Percentiles rank a stretch among this genome's conserved stretches.
Evolutionary conservation across 106 monocot species (phyloP).

Genomic region (Xerophyta viscosa): DNA sequence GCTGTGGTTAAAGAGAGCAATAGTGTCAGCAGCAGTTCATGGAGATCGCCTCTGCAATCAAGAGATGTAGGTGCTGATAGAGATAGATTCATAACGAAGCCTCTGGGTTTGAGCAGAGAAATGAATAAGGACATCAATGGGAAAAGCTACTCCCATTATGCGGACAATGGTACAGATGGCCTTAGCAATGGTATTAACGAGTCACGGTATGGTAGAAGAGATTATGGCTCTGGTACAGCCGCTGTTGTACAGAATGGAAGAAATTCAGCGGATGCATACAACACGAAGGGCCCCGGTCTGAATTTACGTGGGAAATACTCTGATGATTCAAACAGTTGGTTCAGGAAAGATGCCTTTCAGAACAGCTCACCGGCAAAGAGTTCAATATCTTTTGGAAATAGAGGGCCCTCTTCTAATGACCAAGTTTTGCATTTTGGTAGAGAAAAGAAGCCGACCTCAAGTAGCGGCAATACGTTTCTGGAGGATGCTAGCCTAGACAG

Average conservation of each 20-base stretch:
- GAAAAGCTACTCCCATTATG: conserved; percentile 19
- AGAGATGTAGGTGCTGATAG: conserved; percentile 23
- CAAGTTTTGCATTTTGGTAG: conserved; percentile 30
- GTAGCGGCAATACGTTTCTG: conserved; percentile 24
- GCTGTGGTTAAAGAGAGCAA: conserved; percentile 21
- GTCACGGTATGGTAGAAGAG: conserved; percentile 26
- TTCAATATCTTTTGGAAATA: conserved; percentile 31
- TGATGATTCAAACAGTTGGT: conserved; percentile 34
- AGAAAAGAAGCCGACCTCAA: conserved; percentile 36
- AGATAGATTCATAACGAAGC: conserved; percentile 18
- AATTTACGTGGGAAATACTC: conserved; percentile 14
- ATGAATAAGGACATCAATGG: conserved; percentile 12
- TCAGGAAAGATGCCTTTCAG: conserved; percentile 31
- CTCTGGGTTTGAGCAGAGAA: conserved; percentile 30
- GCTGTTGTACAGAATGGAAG: conserved; percentile 22
- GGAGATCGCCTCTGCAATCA: conserved; percentile 32
- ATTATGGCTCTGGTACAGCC: conserved; percentile 19
- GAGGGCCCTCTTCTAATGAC: conserved; percentile 38
- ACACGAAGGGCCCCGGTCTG: conserved; percentile 19
- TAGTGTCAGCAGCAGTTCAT: conserved; percentile 29
- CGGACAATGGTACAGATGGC: conserved; percentile 17
- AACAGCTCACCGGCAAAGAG: conserved; percentile 24
- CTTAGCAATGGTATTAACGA: conserved; percentile 22
- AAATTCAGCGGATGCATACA: conserved; percentile 18
- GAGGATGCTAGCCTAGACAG: conserved; percentile 46